Evolutionary conservation across 352 stramenopile species (phyloP), one percentile per base, ranked within the genome.

Genomic region (Phytophthora sp.): DNA sequence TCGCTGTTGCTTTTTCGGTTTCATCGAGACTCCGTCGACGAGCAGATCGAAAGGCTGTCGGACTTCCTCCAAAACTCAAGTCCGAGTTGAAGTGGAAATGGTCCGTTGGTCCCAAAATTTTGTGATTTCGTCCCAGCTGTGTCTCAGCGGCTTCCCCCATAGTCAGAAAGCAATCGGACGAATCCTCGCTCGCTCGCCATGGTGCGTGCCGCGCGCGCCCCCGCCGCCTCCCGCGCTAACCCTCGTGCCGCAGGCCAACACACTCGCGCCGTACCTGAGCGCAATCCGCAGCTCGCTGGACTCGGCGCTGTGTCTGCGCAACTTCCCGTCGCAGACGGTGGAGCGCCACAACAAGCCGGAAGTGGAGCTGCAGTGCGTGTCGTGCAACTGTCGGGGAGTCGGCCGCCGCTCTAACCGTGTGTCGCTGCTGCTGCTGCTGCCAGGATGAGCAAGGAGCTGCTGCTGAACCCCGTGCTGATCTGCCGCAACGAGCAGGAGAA

Each of bases 341-440:
- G 95, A 99, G 80, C 87, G 95, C 56, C 95, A 99, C 77, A 98
- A 98, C 82, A 99, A 99, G 60, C 95, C 95, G 8, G 95, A 99
- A 72, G 82, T 98, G 27, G 95, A 98, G 66, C 71, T 97, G 38
- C 82, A 85, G 89, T 96, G 66, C 58, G 78, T 76, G n/a, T 8
- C 15, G 26, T 3, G 3, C 3, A 5, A 42, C 37, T 55, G 23
- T 7, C 15, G 23, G 12, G 21, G 20, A 42, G 12, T 20, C 18
- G 20, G 15, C 23, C 18, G 7, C 41, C 13, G 21, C 15, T 20
- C 12, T 59, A 18, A 17, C 34, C 38, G 27, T 45, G n/a, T 15
- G 18, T 37, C 18, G 31, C 15, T 4, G 24, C 8, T 37, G 27
- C n/a, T 28, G 9, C 24, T 66, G 11, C 10, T 57, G 27, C 34